Evolutionary conservation across 192 early-diverging fungal species (phyloP).

Genomic region (Coemansia sp.): DNA sequence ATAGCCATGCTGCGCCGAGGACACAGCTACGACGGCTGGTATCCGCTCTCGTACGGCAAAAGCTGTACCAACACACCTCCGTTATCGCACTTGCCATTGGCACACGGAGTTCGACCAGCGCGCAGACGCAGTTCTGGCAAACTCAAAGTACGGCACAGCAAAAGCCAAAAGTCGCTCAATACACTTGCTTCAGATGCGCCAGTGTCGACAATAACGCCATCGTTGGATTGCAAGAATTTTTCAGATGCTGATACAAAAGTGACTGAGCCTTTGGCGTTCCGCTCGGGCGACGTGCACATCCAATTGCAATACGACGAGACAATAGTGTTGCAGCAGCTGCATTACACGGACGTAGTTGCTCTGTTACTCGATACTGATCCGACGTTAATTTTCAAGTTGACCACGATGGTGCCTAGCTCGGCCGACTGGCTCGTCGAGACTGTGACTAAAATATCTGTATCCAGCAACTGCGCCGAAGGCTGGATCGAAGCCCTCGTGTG

Average conservation of each 20-base stretch:
- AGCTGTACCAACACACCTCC: constrained; percentile 7
- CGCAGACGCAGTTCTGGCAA: constrained; percentile 5
- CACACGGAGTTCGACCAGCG: constrained; percentile 17
- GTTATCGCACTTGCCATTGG: constrained; percentile 23
- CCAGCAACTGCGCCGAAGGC: constrained; percentile 10
- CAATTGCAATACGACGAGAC: constrained; percentile 51
- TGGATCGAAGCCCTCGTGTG: constrained; percentile 44
- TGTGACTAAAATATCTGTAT: constrained; percentile 37
- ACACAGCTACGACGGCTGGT: constrained; percentile 50
- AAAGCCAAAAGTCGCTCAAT: constrained; percentile 1
- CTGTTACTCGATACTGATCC: constrained; percentile 31
- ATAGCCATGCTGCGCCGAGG: constrained; percentile 34
- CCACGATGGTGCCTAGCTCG: constrained; percentile 24
- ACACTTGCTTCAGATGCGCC: not conserved
- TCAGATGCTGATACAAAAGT: not conserved
- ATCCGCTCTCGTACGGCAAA: constrained; percentile 41
- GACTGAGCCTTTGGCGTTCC: constrained; percentile 18
- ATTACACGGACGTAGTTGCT: constrained; percentile 22
- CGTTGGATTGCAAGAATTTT: not conserved
- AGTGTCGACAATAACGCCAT: not conserved
- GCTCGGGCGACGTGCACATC: constrained; percentile 48
- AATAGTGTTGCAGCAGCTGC: constrained; percentile 22
- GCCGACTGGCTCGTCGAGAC: constrained; percentile 55
- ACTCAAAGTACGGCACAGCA: not conserved
- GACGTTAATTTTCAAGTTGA: constrained; percentile 35